A percentile compares a stretch with the other conserved stretches of the same genome.
phyloP scores from a whole-genome alignment of 2,329 filamentous ascomycete species.

The Penicillium concentricum region DNA sequence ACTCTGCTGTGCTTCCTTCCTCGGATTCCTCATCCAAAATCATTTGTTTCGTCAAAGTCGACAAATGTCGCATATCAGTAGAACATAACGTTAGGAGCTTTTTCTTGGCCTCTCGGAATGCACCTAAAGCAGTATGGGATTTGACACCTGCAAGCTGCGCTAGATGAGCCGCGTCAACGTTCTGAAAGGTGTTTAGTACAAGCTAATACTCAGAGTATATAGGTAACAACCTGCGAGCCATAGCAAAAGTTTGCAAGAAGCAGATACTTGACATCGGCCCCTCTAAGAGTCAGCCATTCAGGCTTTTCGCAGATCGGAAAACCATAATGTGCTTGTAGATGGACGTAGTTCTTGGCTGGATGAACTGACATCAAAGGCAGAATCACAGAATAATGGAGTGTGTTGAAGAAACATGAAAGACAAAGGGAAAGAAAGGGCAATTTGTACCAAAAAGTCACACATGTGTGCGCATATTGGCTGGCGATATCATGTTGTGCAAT shows the following conservation, averaged over 20 bases:
- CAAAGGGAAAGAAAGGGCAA: not conserved
- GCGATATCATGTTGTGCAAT: not conserved
- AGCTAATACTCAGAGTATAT: not conserved
- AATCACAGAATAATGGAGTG: not conserved
- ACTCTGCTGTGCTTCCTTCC: not conserved
- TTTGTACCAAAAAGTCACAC: not conserved
- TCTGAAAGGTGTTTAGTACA: not conserved
- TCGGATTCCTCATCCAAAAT: not conserved
- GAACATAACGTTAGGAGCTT: fast-evolving
- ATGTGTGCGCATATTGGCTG: not conserved
- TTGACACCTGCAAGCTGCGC: not conserved
- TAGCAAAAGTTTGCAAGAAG: not conserved
- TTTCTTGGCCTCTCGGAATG: fast-evolving
- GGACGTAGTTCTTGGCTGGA: not conserved
- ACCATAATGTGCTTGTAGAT: not conserved
- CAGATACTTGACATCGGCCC: not conserved
- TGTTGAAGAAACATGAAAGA: not conserved
- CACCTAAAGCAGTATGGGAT: fast-evolving
- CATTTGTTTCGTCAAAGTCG: too few relatives aligned
- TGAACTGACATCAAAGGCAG: not conserved
- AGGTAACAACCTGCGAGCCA: not conserved
- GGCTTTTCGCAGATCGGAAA: fast-evolving
- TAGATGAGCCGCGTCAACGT: not conserved
- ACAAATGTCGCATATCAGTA: fast-evolving
- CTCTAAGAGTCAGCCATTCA: not conserved